Conservation (phyloP, 768 basidiomycete species). For the Boletus reticuloceps region DNA sequence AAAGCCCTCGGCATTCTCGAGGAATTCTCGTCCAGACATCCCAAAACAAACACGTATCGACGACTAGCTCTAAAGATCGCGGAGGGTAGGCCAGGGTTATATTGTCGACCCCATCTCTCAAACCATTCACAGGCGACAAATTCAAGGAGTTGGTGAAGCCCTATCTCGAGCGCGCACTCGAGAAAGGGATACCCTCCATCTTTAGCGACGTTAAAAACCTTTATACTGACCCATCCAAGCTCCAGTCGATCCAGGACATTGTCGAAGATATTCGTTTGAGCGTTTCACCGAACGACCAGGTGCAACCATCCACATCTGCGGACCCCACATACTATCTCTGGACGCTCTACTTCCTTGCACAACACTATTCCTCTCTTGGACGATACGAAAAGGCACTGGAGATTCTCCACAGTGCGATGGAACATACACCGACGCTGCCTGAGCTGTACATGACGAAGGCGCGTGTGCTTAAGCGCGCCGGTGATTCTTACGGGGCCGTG, state of each 20-base stretch:
- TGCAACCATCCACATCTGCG: constrained; percentile 19
- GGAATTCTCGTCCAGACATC: constrained; percentile 59
- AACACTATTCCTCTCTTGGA: constrained; percentile 74
- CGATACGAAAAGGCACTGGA: constrained; percentile 48
- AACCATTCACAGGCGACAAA: constrained; percentile 45
- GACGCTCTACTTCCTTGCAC: constrained; percentile 93
- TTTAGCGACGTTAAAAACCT: constrained; percentile 91
- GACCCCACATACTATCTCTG: constrained; percentile 86
- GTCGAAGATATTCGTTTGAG: constrained; percentile 49
- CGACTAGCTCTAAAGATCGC: constrained; percentile 74
- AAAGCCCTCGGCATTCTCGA: constrained; percentile 57
- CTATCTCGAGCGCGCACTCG: constrained; percentile 70
- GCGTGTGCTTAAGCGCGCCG: constrained; percentile 81
- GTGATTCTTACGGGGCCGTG: constrained; percentile 77
- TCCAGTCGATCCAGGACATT: constrained; percentile 63
- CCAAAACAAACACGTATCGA: constrained; percentile 66
- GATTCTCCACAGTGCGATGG: constrained; percentile 61
- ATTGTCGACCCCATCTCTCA: not conserved
- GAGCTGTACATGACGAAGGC: constrained; percentile 84
- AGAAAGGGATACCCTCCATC: constrained; percentile 87
- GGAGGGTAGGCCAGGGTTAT: constrained; percentile 34
- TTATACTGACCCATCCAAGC: constrained; percentile 66
- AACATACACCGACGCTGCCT: constrained; percentile 91
- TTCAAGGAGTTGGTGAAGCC: constrained; percentile 63
- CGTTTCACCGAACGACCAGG: constrained; percentile 36